phyloP scores from a whole-genome alignment of 2,329 filamentous ascomycete genomes.

The Sclerotinia nivalis region DNA sequence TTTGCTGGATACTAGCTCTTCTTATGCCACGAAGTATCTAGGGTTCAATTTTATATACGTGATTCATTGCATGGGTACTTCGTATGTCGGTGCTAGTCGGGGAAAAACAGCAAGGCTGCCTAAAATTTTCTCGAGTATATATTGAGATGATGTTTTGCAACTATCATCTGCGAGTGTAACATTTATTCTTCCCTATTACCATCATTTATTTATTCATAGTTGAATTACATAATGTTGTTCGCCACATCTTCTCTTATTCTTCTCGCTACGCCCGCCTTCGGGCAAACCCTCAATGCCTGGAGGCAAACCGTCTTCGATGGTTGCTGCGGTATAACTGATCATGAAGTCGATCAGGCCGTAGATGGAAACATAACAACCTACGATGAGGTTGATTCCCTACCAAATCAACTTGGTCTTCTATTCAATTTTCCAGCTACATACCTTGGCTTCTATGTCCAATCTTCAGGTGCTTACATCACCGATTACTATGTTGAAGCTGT shows the following conservation, averaged over 20 bases:
- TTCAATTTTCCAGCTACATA: not conserved
- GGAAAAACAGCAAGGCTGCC: not conserved
- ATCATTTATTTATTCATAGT: not conserved
- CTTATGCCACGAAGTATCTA: not conserved
- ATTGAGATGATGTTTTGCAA: not conserved
- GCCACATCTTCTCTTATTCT: not conserved
- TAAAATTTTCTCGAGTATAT: not conserved
- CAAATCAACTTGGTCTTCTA: not conserved
- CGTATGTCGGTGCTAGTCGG: not conserved
- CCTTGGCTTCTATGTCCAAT: constrained; percentile 9
- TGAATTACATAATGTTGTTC: not conserved
- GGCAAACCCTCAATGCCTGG: constrained; percentile 8
- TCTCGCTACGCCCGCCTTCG: not conserved
- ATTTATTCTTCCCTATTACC: not conserved
- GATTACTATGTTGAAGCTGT: constrained; percentile 18
- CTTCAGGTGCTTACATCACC: constrained; percentile 11
- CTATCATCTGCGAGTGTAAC: not conserved
- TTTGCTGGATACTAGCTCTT: not conserved
- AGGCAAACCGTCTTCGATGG: not conserved
- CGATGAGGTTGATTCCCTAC: not conserved
- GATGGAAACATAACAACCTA: constrained; percentile 5
- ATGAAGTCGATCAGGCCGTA: not conserved
- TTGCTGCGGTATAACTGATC: not conserved
- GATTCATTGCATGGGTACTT: not conserved
- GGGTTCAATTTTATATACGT: not conserved